Conservation (phyloP, 148 eudicot genomes). For the Fagopyrum esculentum region DNA sequence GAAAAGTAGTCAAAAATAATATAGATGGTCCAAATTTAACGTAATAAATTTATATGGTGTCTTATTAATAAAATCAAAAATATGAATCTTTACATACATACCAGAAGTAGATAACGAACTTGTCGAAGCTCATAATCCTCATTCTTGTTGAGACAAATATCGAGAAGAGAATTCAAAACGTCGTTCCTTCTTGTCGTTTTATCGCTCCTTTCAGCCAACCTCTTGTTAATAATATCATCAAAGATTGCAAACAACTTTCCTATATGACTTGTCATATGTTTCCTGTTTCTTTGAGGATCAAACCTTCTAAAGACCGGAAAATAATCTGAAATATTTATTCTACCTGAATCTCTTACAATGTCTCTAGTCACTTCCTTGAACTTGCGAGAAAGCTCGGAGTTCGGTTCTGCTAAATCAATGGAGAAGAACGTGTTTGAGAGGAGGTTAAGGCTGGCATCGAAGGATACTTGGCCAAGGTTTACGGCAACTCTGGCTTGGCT, state of each 20-base stretch:
- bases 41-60: no score
- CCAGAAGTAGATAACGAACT: no score
- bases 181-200: not conserved
- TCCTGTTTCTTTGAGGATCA: constrained; percentile 13
- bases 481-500: not conserved
- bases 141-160: no score
- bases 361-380: constrained; percentile 1
- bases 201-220: not conserved
- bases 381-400: not conserved
- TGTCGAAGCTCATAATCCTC: no score
- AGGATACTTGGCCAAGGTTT: constrained; percentile 7
- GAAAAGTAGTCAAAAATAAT: no score
- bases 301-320: not conserved
- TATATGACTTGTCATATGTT: not conserved
- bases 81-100: no score
- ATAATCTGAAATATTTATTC: constrained; percentile 1
- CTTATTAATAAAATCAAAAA: no score
- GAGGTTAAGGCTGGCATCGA: constrained; percentile 5
- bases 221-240: not conserved
- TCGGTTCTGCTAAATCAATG: constrained; percentile 1
- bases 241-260: not conserved
- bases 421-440: constrained; percentile 13
- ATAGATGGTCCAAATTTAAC: no score
- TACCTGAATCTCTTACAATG: not conserved
- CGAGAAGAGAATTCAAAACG: not conserved